Base-by-base conservation (phyloP, 2,329 filamentous ascomycete genomes). In the Trichoderma pleuroti region DNA sequence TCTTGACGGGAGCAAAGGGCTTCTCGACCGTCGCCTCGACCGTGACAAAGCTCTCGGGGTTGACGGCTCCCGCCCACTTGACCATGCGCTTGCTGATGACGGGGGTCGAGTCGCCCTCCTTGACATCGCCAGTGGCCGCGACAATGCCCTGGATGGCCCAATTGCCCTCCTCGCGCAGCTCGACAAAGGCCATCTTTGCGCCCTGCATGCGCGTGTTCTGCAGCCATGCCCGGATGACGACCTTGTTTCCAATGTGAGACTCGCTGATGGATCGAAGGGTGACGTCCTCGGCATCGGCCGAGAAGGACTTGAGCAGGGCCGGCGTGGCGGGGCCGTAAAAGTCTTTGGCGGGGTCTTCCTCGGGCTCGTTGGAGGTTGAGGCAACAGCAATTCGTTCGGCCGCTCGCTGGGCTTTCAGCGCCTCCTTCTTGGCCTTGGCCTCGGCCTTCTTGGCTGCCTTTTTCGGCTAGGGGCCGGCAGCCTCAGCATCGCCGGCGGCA, bases 1-100 rank as follows among this genome's bases (percentile, higher is more conserved):
- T 96, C 83, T 97, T 96, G 80, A 98, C 92, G 4, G 93, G 92
- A 78, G 97, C 93, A 26, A 92, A 87, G 0, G 94, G 92, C 83
- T 92, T 91, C 85, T 94, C 88, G 67, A 98, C 91, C 36, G 86
- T 84, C 74, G 92, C 96, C 77, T 97, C 92, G 72, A 98, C 90
- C 52, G 90, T 84, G 30, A 98, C 90, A 76, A 92, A 94, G 75
- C 91, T 93, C 85, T 98, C 95, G 59, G 91, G 86, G 77, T 89
- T 91, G 75, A 97, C 83, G 56, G 84, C 87, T 61, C 88, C 89
- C 63, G 92, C 90, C 89, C 92, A 98, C 84, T 98, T 98, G 79
- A 98, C 93, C 95, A 98, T 98, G 82, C 93, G 93, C 80, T 90
- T 91, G 73, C 89, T 92, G 46, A 94, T 87, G 56, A 68, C 39